Conservation (phyloP, 2,329 filamentous ascomycete species). For the Verticillium klebahnii region DNA sequence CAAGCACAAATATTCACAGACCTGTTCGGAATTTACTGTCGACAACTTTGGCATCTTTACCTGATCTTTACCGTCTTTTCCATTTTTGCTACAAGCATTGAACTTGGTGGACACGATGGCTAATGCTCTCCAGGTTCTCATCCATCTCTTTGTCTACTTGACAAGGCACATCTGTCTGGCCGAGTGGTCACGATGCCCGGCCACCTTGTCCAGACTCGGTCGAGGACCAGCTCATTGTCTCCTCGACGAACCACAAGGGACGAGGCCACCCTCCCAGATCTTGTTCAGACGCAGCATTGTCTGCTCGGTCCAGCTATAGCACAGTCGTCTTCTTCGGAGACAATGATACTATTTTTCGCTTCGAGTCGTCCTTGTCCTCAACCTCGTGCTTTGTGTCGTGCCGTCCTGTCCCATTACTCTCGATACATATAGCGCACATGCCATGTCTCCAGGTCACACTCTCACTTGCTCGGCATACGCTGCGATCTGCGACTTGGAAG, state of each 20-base stretch:
- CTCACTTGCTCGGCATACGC: not conserved
- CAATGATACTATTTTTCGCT: not conserved
- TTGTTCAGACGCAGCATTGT: not conserved
- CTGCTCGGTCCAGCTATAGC: not conserved
- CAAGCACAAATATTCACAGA: slow-evolving; percentile 21
- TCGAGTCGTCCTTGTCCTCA: not conserved
- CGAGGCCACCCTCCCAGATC: not conserved
- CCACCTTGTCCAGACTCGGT: not conserved
- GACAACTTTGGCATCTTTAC: slow-evolving; percentile 20
- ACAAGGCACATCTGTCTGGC: not conserved
- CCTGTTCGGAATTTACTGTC: slow-evolving; percentile 28
- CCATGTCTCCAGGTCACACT: not conserved
- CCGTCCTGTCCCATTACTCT: not conserved
- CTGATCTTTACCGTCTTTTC: slow-evolving; percentile 7
- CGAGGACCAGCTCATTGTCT: not conserved
- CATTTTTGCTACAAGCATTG: not conserved
- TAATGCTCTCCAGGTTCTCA: not conserved
- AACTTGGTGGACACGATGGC: not conserved
- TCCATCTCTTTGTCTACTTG: not conserved
- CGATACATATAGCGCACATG: not conserved
- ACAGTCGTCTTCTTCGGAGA: not conserved
- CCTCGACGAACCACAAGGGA: not conserved
- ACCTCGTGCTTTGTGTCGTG: not conserved
- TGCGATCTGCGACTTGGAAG: not conserved
- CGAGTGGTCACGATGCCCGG: not conserved